Evolutionary conservation across 306 rosid genomes (phyloP).

Genomic region (Parietaria judaica): DNA sequence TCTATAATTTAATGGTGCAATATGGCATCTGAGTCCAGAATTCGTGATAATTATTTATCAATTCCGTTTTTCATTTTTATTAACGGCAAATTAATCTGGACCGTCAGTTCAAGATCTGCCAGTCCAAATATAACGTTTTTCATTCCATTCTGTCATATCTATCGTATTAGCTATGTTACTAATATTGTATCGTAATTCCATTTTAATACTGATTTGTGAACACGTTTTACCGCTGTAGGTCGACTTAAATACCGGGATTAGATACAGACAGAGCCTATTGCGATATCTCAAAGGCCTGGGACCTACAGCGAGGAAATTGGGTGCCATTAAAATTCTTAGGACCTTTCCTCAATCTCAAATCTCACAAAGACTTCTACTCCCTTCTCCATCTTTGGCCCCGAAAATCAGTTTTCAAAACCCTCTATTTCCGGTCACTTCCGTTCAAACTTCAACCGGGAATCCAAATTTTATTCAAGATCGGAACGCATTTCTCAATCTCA

Average conservation of each 20-base stretch:
- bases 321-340: slow-evolving; percentile 10
- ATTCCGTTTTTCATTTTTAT: too few relatives aligned
- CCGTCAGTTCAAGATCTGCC: too few relatives aligned
- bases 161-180: too few relatives aligned
- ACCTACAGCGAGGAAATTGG: slow-evolving; percentile 23
- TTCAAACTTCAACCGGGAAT: background rate
- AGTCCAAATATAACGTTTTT: too few relatives aligned
- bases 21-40: too few relatives aligned
- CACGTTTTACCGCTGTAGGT: slow-evolving; percentile 8
- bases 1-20: too few relatives aligned
- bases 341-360: slow-evolving; percentile 4
- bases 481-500: slow-evolving; percentile 1
- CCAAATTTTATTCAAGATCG: background rate
- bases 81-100: too few relatives aligned
- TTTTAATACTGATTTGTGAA: background rate
- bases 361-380: slow-evolving; percentile 1
- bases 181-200: background rate
- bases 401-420: background rate
- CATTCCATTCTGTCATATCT: too few relatives aligned
- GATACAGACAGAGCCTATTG: slow-evolving; percentile 24
- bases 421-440: background rate
- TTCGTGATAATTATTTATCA: too few relatives aligned
- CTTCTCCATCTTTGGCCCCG: slow-evolving; percentile 5
- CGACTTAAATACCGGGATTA: background rate
- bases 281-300: slow-evolving; percentile 25